These are phyloP conservation scores for Yamadazyma phyllophila DNA, from an alignment of 805 yeast genomes.

Conservation along the genomic window DNA sequence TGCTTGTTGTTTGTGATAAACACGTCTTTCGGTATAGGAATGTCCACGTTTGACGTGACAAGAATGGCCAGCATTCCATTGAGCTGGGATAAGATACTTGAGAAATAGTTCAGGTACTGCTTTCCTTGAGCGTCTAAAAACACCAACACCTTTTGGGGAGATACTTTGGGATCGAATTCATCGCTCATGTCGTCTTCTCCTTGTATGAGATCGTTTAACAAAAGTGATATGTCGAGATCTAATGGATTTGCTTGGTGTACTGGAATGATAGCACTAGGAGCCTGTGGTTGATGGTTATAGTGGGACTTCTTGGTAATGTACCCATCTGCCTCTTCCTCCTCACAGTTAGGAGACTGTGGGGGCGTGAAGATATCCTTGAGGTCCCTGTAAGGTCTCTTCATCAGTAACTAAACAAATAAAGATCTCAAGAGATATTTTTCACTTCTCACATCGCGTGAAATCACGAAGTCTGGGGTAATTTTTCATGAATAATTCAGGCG, in stretches of 20 bases:
- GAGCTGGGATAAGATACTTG: not conserved
- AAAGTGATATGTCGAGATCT: conserved; percentile 1
- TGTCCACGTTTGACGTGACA: not conserved
- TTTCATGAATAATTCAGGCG: no score
- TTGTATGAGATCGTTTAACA: not conserved
- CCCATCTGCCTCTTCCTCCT: not conserved
- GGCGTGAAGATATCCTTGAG: conserved; percentile 1
- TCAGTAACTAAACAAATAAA: not conserved
- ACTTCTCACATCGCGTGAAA: conserved; percentile 1
- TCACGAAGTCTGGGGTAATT: conserved; percentile 8
- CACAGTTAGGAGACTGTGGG: conserved; percentile 1
- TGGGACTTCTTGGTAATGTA: not conserved
- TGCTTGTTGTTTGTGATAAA: conserved; percentile 12
- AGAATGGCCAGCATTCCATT: conserved; percentile 3
- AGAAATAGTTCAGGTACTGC: conserved; percentile 21
- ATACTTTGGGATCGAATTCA: conserved; percentile 39
- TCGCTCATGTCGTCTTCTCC: conserved; percentile 72
- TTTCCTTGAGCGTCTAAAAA: conserved; percentile 35
- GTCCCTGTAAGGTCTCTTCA: conserved; percentile 1
- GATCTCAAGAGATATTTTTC: conserved; percentile 1
- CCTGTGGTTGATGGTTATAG: not conserved
- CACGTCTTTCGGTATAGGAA: not conserved
- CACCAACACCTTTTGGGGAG: conserved; percentile 16
- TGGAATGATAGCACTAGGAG: conserved; percentile 8
- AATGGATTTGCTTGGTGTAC: not conserved